Conservation (phyloP, 805 yeast genomes). For the Wickerhamomyces subpelliculosus region DNA sequence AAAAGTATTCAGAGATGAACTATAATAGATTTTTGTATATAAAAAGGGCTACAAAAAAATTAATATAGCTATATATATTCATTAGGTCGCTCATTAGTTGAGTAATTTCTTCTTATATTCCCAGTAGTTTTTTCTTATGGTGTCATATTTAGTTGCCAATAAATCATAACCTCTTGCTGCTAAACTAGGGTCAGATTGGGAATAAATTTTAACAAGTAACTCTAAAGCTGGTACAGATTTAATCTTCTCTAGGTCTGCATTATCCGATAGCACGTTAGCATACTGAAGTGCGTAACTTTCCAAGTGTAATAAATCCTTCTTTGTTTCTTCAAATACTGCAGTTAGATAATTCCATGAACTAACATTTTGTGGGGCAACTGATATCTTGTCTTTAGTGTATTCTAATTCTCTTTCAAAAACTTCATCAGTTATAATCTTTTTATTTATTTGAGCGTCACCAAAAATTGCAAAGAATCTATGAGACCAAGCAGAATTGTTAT, state of each 20-base stretch:
- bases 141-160: conserved; percentile 50
- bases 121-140: conserved; percentile 62
- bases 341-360: conserved; percentile 79
- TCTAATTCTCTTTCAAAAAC: conserved; percentile 42
- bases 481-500: conserved; percentile 93
- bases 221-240: conserved; percentile 60
- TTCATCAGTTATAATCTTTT: conserved; percentile 7
- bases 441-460: conserved; percentile 14
- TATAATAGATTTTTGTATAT: conserved; percentile 4
- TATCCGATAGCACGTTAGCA: conserved; percentile 24
- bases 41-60: not conserved
- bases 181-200: conserved; percentile 21
- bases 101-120: conserved; percentile 25
- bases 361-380: conserved; percentile 68
- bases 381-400: conserved; percentile 44
- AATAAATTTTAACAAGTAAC: conserved; percentile 43
- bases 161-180: conserved; percentile 41
- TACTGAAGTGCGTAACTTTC: conserved; percentile 39
- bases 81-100: no score
- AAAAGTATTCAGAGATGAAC: conserved; percentile 17
- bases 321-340: conserved; percentile 41
- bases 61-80: not conserved
- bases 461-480: conserved; percentile 62
- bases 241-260: conserved; percentile 15
- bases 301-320: conserved; percentile 28